Base-by-base conservation (phyloP, 2,329 filamentous ascomycete species). In the Hypoxylon sp. region DNA sequence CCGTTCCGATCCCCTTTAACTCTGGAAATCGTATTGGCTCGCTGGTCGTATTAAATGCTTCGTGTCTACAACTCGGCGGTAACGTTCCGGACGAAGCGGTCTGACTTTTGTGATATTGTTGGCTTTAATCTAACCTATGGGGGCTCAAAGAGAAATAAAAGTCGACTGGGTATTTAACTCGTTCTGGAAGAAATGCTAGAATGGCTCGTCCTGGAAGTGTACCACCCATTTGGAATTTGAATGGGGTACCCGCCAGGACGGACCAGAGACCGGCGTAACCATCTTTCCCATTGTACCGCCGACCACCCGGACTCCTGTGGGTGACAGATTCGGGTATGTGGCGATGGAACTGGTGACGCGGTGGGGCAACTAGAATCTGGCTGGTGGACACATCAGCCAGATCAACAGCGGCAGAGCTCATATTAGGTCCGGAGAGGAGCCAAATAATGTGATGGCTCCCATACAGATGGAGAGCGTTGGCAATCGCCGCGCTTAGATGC, bases 191-290 rank as follows among this genome's bases (percentile, higher is more conserved):
- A 69, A 59, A 56, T 50, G 66, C 60, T 42, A 67, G 63, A 65
- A 33, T 42, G 69, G 63, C 62, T 53, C 56, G 58, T 54, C 42
- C 47, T 63, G 47, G 39, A 67, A 52, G 68, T 44, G 63, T 71
- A 58, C 66, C 66, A 60, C 50, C 60, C 66, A 62, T 71, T 59
- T 69, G 66, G 69, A 66, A 60, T 63, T 55, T 37, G 53, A 59
- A 64, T 68, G 59, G 65, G 60, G 57, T 55, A 68, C 44, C 64
- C 57, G 51, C 53, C 58, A 50, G 44, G 22, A 47, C 50, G 65
- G 64, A 52, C 39, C 57, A 35, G 48, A 65, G 59, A 33, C 55
- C 55, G 54, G 65, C 61, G 46, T 50, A 59, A 33, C 62, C 50
- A 57, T 63, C 33, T 42, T 37, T 39, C 33, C 55, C 60, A 63